Base-by-base conservation (phyloP, 2,329 filamentous ascomycete genomes). In the Fusarium buxicola region DNA sequence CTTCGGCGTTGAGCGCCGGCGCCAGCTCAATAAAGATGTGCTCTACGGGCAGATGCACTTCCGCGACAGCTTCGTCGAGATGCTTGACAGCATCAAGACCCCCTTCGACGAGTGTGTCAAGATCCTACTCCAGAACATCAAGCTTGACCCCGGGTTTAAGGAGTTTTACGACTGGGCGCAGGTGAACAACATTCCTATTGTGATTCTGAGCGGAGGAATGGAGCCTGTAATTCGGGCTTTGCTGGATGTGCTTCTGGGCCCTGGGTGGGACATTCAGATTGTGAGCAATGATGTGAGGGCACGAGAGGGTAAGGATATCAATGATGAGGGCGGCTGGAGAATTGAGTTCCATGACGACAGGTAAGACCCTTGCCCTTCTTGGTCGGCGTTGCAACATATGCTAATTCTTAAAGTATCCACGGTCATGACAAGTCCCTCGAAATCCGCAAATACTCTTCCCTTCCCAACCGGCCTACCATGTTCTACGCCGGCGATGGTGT, bases 361-460 rank as follows among this genome's bases (percentile, higher is more conserved):
- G 87, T 89, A 73, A 73, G 77, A 38, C 4, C 11, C 9, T 10
- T 5, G 10, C 10, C 12, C 6, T 11, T 16, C 9, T 11, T 9
- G 21, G 18, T 7, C 12, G 6, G 3, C 34, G 7, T 12, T 30
- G 5, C 5, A 13, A 39, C 3, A 25, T 15, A 13, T 32, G 41
- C 52, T 68, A 43, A 69, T 39, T 21, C 27, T 18, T 9, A 57
- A 61, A 92, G 90, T 73, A 84, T 89, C 56, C 96, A 96, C 71
- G 95, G 95, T n/a, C 95, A 99, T 75, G 94, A 99, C 83, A 99
- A 99, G 86, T 94, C 90, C 24, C 82, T 94, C 50, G 92, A 95
- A 74, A 92, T 99, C 71, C 88, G 92, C 65, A 92, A 92, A 47
- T 98, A 98, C 78, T 89, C 90, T 3, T 82, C 87, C 24, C 82